These are phyloP conservation scores for Ogataea nitratoaversa DNA, from an alignment of 805 yeast species.

Conservation along the genomic window DNA sequence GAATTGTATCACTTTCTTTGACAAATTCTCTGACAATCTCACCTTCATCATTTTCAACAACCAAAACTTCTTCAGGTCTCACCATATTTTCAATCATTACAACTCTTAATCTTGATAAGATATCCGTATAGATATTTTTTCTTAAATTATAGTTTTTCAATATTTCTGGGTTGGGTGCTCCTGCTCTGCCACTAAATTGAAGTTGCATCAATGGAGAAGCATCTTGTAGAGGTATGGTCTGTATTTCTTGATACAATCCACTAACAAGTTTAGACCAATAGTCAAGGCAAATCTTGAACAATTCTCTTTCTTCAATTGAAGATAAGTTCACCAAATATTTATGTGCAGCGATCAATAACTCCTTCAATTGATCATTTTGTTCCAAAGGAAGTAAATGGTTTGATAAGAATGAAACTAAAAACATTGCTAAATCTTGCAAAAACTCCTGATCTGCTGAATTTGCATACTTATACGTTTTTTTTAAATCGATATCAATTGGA, in stretches of 20 bases:
- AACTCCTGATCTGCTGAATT: constrained; percentile 85
- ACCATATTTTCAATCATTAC: constrained; percentile 98
- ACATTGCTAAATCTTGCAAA: constrained; percentile 92
- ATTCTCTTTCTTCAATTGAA: constrained; percentile 89
- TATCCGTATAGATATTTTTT: constrained; percentile 74
- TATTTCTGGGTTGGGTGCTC: constrained; percentile 81
- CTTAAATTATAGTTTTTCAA: constrained; percentile 79
- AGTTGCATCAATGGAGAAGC: constrained; percentile 75
- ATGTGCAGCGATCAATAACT: constrained; percentile 66
- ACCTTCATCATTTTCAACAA: constrained; percentile 98
- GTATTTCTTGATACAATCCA: constrained; percentile 80
- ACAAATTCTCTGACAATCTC: constrained; percentile 97
- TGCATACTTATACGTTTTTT: constrained; percentile 67
- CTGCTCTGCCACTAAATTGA: constrained; percentile 47
- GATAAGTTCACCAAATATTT: constrained; percentile 80
- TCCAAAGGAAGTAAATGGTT: constrained; percentile 70
- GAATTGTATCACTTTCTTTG: constrained; percentile 95
- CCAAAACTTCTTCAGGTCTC: constrained; percentile 94
- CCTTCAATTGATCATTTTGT: constrained; percentile 43
- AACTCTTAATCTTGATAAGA: constrained; percentile 77
- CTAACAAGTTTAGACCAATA: constrained; percentile 90
- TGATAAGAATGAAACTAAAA: constrained; percentile 75
- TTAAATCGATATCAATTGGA: constrained; percentile 70
- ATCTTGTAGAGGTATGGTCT: constrained; percentile 68
- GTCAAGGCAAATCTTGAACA: constrained; percentile 92